A percentile compares a stretch with the other conserved stretches of the same genome.
Evolutionary conservation across 257 asterid genomes (phyloP).

Genomic region (Handroanthus guayacan): DNA sequence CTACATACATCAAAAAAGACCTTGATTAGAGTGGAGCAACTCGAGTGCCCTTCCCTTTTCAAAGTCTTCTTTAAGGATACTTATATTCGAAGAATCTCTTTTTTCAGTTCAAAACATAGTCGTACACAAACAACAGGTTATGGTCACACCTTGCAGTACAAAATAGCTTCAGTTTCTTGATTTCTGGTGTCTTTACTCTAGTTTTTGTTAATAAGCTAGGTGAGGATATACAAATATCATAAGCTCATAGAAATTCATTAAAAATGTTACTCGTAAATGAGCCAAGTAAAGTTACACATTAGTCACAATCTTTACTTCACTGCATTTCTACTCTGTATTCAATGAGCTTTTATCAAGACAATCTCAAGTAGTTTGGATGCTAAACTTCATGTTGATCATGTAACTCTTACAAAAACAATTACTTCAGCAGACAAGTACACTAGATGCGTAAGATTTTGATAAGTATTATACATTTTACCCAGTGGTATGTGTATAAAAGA

Average conservation of each 20-base stretch:
- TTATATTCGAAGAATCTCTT: not conserved
- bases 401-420: constrained; percentile 4
- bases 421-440: too few relatives aligned
- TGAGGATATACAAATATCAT: not conserved
- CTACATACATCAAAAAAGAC: constrained; percentile 1
- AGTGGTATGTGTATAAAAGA: not conserved
- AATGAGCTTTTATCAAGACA: not conserved
- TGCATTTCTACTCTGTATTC: not conserved
- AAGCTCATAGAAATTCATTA: not conserved
- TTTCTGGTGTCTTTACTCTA: not conserved
- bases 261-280: not conserved
- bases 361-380: constrained; percentile 12
- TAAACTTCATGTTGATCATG: not conserved
- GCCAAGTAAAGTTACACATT: not conserved
- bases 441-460: too few relatives aligned
- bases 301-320: not conserved
- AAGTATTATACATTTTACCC: not conserved
- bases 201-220: not conserved
- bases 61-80: constrained; percentile 5
- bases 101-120: constrained; percentile 11
- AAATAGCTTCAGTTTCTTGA: not conserved
- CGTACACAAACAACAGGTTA: constrained; percentile 4
- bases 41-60: constrained; percentile 1
- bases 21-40: not conserved
- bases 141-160: not conserved